Conservation (phyloP, 1,284 basidiomycete genomes). For the Apiotrichum brassicae region DNA sequence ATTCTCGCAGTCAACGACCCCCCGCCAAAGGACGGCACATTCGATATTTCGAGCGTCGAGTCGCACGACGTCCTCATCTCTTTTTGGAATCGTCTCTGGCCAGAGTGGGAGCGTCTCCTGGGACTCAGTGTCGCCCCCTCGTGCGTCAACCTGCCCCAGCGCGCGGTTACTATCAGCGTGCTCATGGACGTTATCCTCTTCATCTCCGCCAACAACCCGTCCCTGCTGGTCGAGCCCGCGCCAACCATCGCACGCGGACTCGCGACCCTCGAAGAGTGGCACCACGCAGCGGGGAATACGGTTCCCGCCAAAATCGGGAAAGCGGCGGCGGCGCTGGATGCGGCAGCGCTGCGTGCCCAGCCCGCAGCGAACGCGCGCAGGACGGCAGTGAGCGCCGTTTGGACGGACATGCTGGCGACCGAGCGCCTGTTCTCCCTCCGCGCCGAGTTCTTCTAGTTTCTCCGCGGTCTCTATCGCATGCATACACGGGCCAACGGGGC, state of each 20-base stretch:
- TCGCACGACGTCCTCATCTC: conserved; percentile 18
- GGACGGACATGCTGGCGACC: conserved; percentile 14
- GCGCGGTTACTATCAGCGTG: conserved; percentile 25
- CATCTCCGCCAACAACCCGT: conserved; percentile 19
- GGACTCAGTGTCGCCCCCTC: conserved; percentile 20
- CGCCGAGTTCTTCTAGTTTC: not conserved
- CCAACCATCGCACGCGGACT: conserved; percentile 20
- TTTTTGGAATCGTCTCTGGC: conserved; percentile 37
- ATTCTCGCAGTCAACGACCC: conserved; percentile 19
- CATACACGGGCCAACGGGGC: conserved; percentile 2
- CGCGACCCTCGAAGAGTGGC: conserved; percentile 15
- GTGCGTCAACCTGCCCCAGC: conserved; percentile 30
- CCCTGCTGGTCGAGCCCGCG: conserved; percentile 20
- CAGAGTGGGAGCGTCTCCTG: conserved; percentile 36
- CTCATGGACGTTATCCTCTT: conserved; percentile 36
- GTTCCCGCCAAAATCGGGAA: conserved; percentile 5
- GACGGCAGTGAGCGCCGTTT: conserved; percentile 1
- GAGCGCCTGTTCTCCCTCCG: conserved; percentile 7
- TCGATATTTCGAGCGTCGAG: not conserved
- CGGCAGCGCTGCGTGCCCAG: conserved; percentile 3
- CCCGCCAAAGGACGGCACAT: not conserved
- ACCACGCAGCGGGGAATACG: not conserved
- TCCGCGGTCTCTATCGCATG: conserved; percentile 2
- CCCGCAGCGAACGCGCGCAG: not conserved
- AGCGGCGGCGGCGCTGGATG: conserved; percentile 10